Evolutionary conservation across 2,329 filamentous ascomycete genomes (phyloP), one percentile per base, ranked within the genome.

Genomic region (Lojkania enalia): DNA sequence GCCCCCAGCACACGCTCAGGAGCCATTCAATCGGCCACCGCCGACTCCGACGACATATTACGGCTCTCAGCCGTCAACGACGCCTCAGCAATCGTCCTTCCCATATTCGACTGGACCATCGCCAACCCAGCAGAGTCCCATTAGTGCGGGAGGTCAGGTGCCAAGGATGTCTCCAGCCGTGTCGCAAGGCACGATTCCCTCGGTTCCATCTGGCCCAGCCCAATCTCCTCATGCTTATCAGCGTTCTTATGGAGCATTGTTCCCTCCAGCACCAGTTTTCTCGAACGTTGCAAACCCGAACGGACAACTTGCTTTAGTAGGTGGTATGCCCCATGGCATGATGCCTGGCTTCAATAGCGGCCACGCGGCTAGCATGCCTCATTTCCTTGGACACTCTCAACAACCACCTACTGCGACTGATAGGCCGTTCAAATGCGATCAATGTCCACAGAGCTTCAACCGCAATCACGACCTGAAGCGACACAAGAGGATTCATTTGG

Each of bases 381-480:
- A 76, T 44, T 74, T 79, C 52, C 77, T 81, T 50, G 75, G 75
- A 12, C 80, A 80, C 45, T 77, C 79, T 11, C 78, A 78, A 51
- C 62, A 78, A 50, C 71, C 75, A 15, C 33, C 15, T 6, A 74
- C 78, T 7, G 76, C 80, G 20, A 85, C 87, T 44, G 92, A 97
- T 57, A 83, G 92, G 4, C 94, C 94, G 0, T 97, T 95, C 77
- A 91, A 91, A 71, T 99, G 94, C 67, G 90, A 97, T 58, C 81
- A 88, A 64, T 99, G 94, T 63, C 83, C 88, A 0, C 90, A 95
- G 67, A 91, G 88, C 27, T 99, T 99, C 74, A 97, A 95, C 69
- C 80, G 94, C 3, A 97, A 97, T 55, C 94, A 97, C 64, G 94
- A 97, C 64, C 71, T 97, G 58, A 99, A 99, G 73, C 82, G 94